A percentile compares a stretch with the other conserved stretches of the same genome.
Conservation (phyloP, 2,329 filamentous ascomycete species). For the Diaporthe ampelina region DNA sequence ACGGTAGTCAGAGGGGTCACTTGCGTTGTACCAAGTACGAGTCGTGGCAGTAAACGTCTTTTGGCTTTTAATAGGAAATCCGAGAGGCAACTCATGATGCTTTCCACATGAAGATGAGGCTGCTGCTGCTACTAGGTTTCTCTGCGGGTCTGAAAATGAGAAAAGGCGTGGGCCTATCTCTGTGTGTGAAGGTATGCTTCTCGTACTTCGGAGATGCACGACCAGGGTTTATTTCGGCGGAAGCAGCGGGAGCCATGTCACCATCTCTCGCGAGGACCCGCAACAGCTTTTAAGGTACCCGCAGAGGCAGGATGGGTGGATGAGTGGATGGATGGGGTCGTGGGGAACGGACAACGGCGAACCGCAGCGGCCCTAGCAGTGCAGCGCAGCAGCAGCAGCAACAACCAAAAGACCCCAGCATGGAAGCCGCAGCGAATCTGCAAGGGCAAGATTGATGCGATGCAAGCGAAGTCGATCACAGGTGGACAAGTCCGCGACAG, state of each 20-base stretch:
- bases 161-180: neutral
- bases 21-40: neutral
- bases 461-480: constrained; percentile 37
- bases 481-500: constrained; percentile 8
- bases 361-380: neutral
- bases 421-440: constrained; percentile 38
- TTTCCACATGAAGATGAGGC: neutral
- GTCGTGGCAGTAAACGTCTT: neutral
- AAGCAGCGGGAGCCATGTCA: constrained; percentile 36
- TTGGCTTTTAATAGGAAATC: neutral
- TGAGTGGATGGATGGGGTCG: neutral
- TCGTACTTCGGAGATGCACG: constrained; percentile 34
- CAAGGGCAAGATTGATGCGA: constrained; percentile 37
- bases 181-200: constrained; percentile 3
- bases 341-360: constrained; percentile 34
- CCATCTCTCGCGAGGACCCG: constrained; percentile 20
- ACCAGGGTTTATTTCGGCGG: constrained; percentile 35
- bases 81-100: constrained; percentile 1
- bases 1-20: constrained; percentile 4
- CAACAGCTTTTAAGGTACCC: constrained; percentile 17
- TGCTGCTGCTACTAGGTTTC: neutral
- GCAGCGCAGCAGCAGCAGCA: neutral
- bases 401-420: constrained; percentile 13
- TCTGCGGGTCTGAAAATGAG: neutral
- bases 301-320: constrained; percentile 12